Base-by-base conservation (phyloP, 2,329 filamentous ascomycete genomes). In the Westerdykella ornata region DNA sequence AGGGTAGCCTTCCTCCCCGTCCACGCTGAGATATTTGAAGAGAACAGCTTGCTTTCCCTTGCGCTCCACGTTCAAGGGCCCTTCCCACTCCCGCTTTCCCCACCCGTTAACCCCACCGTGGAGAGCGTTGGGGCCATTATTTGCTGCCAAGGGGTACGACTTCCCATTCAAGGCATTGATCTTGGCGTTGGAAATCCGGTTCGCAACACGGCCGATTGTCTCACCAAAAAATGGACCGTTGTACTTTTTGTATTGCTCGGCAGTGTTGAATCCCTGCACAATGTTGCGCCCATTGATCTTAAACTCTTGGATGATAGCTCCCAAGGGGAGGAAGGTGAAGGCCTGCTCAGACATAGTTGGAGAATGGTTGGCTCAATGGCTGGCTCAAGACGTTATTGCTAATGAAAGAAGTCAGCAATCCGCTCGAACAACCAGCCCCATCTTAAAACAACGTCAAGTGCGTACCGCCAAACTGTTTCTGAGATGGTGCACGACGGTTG, bases 1-100 rank as follows among this genome's bases (percentile, higher is more conserved):
- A 0, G 92, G 92, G 65, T 85, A 97, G 0, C 87, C 87, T 66
- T 95, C 84, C 45, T 97, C 90, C 5, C 85, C 87, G 59, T 97
- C 83, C 52, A 76, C 72, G 67, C 85, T 92, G 37, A 75, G 51
- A 47, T 79, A 72, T 48, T 63, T 71, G 67, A 73, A 74, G 38
- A 71, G 54, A 11, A 69, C 61, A 7, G 67, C 64, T 32, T 72
- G 60, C 43, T 68, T 59, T 7, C 71, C 72, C 46, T 71, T 72
- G 63, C 50, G 74, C 65, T 53, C 77, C 51, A 51, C 79, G 67
- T 36, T 76, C 66, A 44, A 77, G 0, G 88, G 88, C 0, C 87
- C 87, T 5, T 83, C 70, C 72, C 87, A 94, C 38, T 81, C 69
- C 50, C 78, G 76, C 72, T 89, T 88, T 46, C 85, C 85, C 88